Evolutionary conservation across 2,329 filamentous ascomycete genomes (phyloP).

Genomic region (Ophiostoma piceae): DNA sequence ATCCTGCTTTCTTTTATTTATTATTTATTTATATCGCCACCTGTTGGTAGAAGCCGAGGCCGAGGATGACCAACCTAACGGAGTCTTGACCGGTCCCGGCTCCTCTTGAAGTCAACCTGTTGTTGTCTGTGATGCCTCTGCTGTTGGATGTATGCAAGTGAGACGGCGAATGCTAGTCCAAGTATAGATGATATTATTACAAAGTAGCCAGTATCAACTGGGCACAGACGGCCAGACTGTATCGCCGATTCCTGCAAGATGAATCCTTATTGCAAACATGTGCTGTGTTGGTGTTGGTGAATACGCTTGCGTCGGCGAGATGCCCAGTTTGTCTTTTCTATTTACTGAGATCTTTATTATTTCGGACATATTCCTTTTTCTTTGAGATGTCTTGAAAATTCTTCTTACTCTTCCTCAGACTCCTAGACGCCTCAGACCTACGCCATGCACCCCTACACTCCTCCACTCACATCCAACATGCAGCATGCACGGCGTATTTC

Average conservation of each 20-base stretch:
- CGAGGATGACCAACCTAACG: neutral
- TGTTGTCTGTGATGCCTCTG: neutral
- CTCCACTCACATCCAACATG: neutral
- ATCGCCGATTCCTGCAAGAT: neutral
- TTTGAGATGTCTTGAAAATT: neutral
- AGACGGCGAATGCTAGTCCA: neutral
- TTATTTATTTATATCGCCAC: neutral
- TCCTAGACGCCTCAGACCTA: no score
- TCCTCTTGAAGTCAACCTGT: neutral
- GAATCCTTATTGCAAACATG: neutral
- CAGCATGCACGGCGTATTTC: neutral
- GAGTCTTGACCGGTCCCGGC: neutral
- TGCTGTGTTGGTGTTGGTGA: neutral
- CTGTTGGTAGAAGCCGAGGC: neutral
- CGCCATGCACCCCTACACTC: no score
- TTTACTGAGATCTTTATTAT: neutral
- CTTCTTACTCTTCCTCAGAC: neutral
- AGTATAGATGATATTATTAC: no score
- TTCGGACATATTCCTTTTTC: neutral
- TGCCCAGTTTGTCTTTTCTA: neutral
- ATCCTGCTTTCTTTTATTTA: neutral
- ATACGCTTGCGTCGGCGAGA: neutral
- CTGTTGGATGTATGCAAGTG: neutral
- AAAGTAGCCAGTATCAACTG: no score
- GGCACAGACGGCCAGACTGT: no score